A percentile compares a stretch with the other conserved stretches of the same genome.
phyloP scores from a whole-genome alignment of 306 rosid genomes.

The barrel medic (Medicago truncatula) region MtrunA17r5.0-ANR NC_053049.1:44515001-44515500 shows the following conservation, averaged over 20 bases:
- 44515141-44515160: slow-evolving; percentile 77
- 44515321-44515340: not conserved
- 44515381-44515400: not conserved
- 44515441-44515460: not conserved
- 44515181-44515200: slow-evolving; percentile 77
- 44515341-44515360: not conserved
- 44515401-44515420: not conserved
- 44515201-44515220: slow-evolving; percentile 62
- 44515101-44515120: not conserved
- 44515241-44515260: slow-evolving; percentile 64
- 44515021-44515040: too few species aligned
- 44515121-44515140: not conserved
- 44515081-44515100: not conserved
- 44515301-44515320: not conserved
- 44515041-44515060: too few species aligned
- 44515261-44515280: slow-evolving; percentile 28
- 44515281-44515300: not conserved
- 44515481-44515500: not conserved
- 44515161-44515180: slow-evolving; percentile 73
- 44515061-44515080: not conserved
- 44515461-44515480: not conserved
- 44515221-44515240: slow-evolving; percentile 50
- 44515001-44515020: too few species aligned
- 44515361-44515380: not conserved
- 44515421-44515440: not conserved